Evolutionary conservation across 2,329 filamentous ascomycete genomes (phyloP), one percentile per base, ranked within the genome.

Genomic region (Botryotinia globosa): DNA sequence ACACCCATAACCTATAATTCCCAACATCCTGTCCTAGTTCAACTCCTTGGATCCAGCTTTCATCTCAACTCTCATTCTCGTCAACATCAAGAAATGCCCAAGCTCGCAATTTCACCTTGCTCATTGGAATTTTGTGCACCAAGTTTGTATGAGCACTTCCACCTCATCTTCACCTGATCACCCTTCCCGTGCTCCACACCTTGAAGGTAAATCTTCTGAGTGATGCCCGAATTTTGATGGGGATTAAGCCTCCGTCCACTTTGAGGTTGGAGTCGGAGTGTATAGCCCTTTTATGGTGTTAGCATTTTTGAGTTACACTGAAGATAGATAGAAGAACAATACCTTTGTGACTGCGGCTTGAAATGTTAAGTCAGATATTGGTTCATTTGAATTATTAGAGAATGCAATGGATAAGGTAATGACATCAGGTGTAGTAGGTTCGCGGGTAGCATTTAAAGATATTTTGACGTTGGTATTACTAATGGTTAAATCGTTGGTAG

Each of bases 261-360:
- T 81, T 98, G 96, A 1, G 94, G 94, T 77, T 93, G 90, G 39
- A 98, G 88, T 79, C 92, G 88, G 34, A 98, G 86, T 74, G 92
- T 90, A 80, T 91, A 96, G 74, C 91, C 91, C 94, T 97, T 58
- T 74, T 72, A 58, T 77, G 45, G 74, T 72, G 54, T 78, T 73
- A 77, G 73, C 34, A 32, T 34, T 12, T 61, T 22, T n/a, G 22
- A 2, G 45, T 54, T 20, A 54, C 75, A 73, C 34, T 29, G 64
- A 76, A 63, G 62, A 61, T 68, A 39, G 39, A 42, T 25, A 63
- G 48, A 45, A 67, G 56, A 56, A 32, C 25, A 82, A 76, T 84
- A 97, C 94, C 88, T 95, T 98, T 74, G 95, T 96, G 44, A 98
- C 95, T 4, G 96, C 96, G 56, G 97, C 87, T 81, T 97, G 93